Base-by-base conservation (phyloP, 306 rosid genomes). In the Vachellia pachyceras region DNA sequence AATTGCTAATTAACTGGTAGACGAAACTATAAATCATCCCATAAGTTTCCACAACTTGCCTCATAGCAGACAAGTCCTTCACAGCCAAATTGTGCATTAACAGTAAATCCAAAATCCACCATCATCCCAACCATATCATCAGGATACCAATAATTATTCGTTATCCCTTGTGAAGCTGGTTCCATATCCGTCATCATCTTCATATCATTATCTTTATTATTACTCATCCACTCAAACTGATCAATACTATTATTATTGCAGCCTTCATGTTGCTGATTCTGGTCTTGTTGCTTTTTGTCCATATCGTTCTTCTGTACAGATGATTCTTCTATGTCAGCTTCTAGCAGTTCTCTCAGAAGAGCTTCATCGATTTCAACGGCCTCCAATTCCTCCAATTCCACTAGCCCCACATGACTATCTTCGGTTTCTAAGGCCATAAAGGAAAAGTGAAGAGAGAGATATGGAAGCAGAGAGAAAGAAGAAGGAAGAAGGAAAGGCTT, bases 331-430 rank as follows among this genome's bases (percentile, higher is more conserved):
- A 25, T 12, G 11, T 22, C 45, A 33, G 7, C 55, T 42, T 89
- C 86, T 3, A 89, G 87, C 84, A 91, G 65, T 58, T 89, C 91
- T 70, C 92, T 82, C 3, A 91, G 86, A 73, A 91, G 84, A 63
- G 83, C 88, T 22, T 72, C 93, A 73, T 91, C 96, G 10, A 85
- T 84, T 77, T 91, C 96, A 71, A 84, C 49, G 44, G 49, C 90
- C 77, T 89, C 90, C 66, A 85, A 86, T 66, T 89, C 83, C 54
- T 79, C 96, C 58, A 91, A 75, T 36, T 81, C 93, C 60, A 40
- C 82, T 40, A 73, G 61, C 61, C 20, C 86, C 70, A 79, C 57
- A 49, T 79, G 84, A 39, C 60, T 75, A 33, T 57, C 77, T 57
- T 78, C 87, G 68, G 3, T 68, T 68, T 63, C 77, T 2, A 81